phyloP scores from a whole-genome alignment of 2,329 filamentous ascomycete genomes.

The Alternaria alternata region DNA sequence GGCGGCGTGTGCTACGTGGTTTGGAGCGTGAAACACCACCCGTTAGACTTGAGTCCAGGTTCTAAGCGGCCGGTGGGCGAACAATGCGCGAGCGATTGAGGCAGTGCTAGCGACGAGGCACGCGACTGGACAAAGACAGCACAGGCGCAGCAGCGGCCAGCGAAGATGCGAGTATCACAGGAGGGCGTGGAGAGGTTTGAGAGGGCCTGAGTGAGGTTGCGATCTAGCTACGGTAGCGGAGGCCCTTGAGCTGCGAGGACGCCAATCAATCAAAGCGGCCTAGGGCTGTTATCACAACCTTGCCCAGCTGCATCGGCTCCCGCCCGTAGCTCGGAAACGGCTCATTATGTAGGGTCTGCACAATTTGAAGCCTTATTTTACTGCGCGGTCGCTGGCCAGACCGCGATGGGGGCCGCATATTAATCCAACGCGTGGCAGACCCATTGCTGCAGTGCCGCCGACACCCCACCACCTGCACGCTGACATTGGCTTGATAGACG shows the following conservation, averaged over 20 bases:
- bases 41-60: conserved; percentile 43
- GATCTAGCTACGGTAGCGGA: conserved; percentile 26
- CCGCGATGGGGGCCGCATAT: conserved; percentile 13
- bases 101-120: conserved; percentile 21
- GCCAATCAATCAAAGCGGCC: conserved; percentile 26
- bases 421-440: conserved; percentile 26
- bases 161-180: conserved; percentile 23
- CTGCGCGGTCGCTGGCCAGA: conserved; percentile 28
- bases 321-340: conserved; percentile 25
- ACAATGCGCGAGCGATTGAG: conserved; percentile 35
- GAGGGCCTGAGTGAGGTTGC: conserved; percentile 29
- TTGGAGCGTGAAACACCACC: conserved; percentile 51
- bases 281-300: conserved; percentile 29
- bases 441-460: conserved; percentile 21
- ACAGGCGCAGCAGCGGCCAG: conserved; percentile 34
- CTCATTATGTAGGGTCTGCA: conserved; percentile 29
- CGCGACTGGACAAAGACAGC: conserved; percentile 29
- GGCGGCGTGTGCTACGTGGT: conserved; percentile 47
- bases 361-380: conserved; percentile 24
- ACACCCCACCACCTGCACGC: not conserved
- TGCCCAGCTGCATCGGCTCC: conserved; percentile 23
- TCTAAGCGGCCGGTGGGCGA: conserved; percentile 38
- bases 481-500: conserved; percentile 7
- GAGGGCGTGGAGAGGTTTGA: conserved; percentile 21
- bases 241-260: conserved; percentile 22